A percentile compares a stretch with the other conserved stretches of the same genome.
Conservation (phyloP, 2,329 filamentous ascomycete genomes). For the Plenodomus tracheiphilus region DNA sequence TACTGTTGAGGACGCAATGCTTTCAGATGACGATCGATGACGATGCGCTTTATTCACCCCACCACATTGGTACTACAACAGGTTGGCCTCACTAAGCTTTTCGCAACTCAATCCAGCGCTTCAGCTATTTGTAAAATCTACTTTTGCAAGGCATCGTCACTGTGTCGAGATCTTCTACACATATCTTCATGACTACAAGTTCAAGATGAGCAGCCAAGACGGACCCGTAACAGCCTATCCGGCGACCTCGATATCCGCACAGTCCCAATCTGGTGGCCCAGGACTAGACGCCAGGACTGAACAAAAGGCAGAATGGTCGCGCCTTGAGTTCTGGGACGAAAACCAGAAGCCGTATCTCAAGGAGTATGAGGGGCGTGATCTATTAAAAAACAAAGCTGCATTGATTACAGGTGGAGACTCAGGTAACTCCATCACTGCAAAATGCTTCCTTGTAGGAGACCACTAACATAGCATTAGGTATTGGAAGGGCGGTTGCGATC, state of each 20-base stretch:
- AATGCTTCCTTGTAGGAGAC: too few relatives aligned
- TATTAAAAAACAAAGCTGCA: slow-evolving; percentile 32
- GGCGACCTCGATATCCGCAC: slow-evolving; percentile 17
- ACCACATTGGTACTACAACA: not conserved
- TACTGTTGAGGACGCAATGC: too few relatives aligned
- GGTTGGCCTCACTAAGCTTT: not conserved
- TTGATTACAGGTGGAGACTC: slow-evolving; percentile 79
- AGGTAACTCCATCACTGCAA: too few relatives aligned
- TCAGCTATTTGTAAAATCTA: not conserved
- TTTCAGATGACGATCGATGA: not conserved
- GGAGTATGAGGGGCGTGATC: slow-evolving; percentile 23
- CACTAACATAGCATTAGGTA: slow-evolving; percentile 51
- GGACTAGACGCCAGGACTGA: slow-evolving; percentile 19
- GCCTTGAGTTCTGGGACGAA: slow-evolving; percentile 25
- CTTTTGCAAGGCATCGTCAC: not conserved
- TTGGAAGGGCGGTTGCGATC: slow-evolving; percentile 72
- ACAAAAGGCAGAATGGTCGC: slow-evolving; percentile 22
- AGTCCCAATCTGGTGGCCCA: slow-evolving; percentile 21
- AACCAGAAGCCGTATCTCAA: slow-evolving; percentile 24
- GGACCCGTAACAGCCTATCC: slow-evolving; percentile 22
- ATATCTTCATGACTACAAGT: slow-evolving; percentile 1
- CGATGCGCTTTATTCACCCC: not conserved
- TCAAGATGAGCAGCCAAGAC: slow-evolving; percentile 18
- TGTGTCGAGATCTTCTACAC: not conserved
- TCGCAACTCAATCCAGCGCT: not conserved